These are phyloP conservation scores for Torulaspora maleeae DNA, from an alignment of 805 yeast genomes.

Conservation along the genomic window DNA sequence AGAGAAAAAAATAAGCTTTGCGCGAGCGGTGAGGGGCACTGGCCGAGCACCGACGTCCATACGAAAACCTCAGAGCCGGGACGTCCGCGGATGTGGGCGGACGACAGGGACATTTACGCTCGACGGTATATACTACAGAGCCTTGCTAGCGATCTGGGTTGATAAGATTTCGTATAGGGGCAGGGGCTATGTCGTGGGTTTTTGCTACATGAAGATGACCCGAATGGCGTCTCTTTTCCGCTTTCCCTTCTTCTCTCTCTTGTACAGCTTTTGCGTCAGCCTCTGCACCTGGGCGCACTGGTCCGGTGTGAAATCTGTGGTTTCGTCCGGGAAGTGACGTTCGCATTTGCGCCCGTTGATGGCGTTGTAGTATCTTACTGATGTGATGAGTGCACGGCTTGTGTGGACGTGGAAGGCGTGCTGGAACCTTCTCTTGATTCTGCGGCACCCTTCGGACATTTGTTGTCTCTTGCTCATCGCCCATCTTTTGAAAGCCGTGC, in stretches of 20 bases:
- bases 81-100: no score
- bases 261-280: constrained; percentile 13
- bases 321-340: constrained; percentile 10
- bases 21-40: no score
- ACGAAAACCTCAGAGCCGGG: no score
- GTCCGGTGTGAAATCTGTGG: constrained; percentile 7
- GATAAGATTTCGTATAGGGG: background rate
- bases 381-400: constrained; percentile 10
- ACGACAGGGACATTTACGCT: no score
- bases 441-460: constrained; percentile 5
- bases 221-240: constrained; percentile 17
- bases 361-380: constrained; percentile 13
- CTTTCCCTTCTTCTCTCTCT: constrained; percentile 15
- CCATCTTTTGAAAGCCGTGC: constrained; percentile 9
- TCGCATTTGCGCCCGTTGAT: constrained; percentile 4
- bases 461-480: constrained; percentile 5
- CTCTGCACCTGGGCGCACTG: constrained; percentile 10
- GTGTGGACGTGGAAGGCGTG: constrained; percentile 7
- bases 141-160: background rate
- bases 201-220: constrained; percentile 11
- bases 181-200: background rate
- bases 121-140: no score
- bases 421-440: constrained; percentile 5
- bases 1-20: no score
- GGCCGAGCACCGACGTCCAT: no score